Percentiles rank a stretch among this genome's conserved stretches.
Evolutionary conservation across 2,329 filamentous ascomycete genomes (phyloP).

Genomic region (Colletotrichum tofieldiae): DNA sequence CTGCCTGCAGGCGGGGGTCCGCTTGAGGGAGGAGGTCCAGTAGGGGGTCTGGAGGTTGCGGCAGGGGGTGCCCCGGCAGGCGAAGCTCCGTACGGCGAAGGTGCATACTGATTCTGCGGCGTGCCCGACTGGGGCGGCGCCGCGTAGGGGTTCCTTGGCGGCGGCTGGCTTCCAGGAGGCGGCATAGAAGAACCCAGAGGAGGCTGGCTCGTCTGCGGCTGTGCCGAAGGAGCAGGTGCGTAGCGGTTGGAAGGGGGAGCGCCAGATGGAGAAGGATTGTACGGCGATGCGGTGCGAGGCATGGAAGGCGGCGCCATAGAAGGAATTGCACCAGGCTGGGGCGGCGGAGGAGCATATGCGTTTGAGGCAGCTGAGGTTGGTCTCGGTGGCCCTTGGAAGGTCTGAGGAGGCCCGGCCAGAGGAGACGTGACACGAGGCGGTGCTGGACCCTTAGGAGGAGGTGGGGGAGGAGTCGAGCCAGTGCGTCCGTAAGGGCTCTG

Average conservation of each 20-base stretch:
- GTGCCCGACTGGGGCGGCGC: conserved; percentile 63
- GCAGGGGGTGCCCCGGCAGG: conserved; percentile 48
- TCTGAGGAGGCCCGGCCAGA: conserved; percentile 69
- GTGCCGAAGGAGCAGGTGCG: conserved; percentile 75
- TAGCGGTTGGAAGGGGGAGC: conserved; percentile 83
- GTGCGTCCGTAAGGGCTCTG: conserved; percentile 73
- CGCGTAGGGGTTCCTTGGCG: conserved; percentile 58
- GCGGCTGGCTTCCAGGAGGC: conserved; percentile 61
- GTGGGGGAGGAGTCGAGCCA: conserved; percentile 81
- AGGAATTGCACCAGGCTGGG: conserved; percentile 50
- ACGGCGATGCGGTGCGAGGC: conserved; percentile 86
- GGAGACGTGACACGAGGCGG: conserved; percentile 83
- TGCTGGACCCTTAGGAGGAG: conserved; percentile 85
- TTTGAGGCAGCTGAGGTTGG: conserved; percentile 72
- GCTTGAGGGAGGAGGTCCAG: conserved; percentile 59
- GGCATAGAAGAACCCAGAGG: conserved; percentile 55
- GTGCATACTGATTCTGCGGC: conserved; percentile 73
- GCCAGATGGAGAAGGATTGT: conserved; percentile 82
- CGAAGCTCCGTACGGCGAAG: conserved; percentile 65
- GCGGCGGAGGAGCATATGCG: conserved; percentile 75
- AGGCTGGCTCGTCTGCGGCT: conserved; percentile 64
- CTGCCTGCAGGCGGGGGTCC: conserved; percentile 46
- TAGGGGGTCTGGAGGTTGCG: conserved; percentile 56
- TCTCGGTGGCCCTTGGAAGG: conserved; percentile 61
- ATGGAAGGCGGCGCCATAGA: conserved; percentile 64